Evolutionary conservation across 768 basidiomycete species (phyloP).

Genomic region (Lentinula edodes): DNA sequence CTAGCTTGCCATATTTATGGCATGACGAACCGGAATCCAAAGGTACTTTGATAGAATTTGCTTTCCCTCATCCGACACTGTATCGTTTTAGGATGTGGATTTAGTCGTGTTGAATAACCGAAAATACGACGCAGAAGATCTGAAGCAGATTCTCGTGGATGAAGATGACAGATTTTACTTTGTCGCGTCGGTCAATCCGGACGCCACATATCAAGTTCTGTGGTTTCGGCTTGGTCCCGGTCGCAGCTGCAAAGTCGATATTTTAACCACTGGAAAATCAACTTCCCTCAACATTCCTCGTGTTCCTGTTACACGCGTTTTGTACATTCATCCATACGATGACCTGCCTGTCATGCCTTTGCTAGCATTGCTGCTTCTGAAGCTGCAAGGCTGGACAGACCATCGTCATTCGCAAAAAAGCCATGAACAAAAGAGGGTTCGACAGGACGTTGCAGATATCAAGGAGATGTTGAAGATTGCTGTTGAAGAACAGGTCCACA

Average conservation of each 20-base stretch:
- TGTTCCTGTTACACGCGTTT: conserved; percentile 11
- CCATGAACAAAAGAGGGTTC: conserved; percentile 20
- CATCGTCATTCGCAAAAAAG: conserved; percentile 14
- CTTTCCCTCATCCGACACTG: neutral
- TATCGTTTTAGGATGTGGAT: conserved; percentile 1
- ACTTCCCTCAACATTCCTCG: conserved; percentile 17
- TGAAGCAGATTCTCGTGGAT: conserved; percentile 2
- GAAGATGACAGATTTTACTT: conserved; percentile 1
- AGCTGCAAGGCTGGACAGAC: conserved; percentile 26
- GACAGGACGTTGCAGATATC: conserved; percentile 21
- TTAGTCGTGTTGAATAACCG: neutral
- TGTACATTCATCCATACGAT: neutral
- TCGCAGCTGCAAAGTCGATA: conserved; percentile 24
- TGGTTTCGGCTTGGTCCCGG: neutral
- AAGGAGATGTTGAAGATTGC: conserved; percentile 19
- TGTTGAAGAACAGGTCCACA: neutral
- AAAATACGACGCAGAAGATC: neutral
- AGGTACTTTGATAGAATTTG: neutral
- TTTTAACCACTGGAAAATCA: conserved; percentile 21
- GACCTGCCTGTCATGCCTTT: conserved; percentile 23
- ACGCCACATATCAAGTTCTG: conserved; percentile 3
- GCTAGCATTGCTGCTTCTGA: conserved; percentile 22
- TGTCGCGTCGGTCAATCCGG: neutral
- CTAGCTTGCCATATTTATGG: conserved; percentile 1
- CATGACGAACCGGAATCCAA: neutral